Evolutionary conservation across 768 basidiomycete species (phyloP).

Genomic region (Pleurotus citrinopileatus): DNA sequence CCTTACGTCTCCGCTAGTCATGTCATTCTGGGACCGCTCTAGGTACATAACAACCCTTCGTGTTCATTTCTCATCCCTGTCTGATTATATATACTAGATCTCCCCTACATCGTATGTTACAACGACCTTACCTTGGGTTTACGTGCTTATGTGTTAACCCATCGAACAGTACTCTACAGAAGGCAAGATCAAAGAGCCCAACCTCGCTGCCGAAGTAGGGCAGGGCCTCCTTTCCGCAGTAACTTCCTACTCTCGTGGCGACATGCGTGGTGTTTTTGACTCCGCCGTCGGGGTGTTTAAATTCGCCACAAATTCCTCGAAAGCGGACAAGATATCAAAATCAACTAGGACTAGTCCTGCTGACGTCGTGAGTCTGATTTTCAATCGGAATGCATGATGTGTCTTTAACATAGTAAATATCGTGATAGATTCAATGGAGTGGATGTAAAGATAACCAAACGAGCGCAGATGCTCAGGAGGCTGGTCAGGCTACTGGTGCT

Average conservation of each 20-base stretch:
- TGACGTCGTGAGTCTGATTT: slow-evolving; percentile 64
- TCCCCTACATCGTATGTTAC: slow-evolving; percentile 63
- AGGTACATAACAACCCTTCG: slow-evolving; percentile 38
- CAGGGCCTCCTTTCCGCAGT: slow-evolving; percentile 81
- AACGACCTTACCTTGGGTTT: neutral
- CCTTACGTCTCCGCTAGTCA: slow-evolving; percentile 39
- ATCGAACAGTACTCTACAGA: slow-evolving; percentile 85
- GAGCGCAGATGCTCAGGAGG: slow-evolving; percentile 71
- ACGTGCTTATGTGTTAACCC: neutral
- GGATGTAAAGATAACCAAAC: slow-evolving; percentile 84
- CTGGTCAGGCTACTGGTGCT: slow-evolving; percentile 67
- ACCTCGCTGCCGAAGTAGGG: slow-evolving; percentile 82
- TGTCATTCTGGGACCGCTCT: slow-evolving; percentile 91
- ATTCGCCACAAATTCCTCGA: slow-evolving; percentile 63
- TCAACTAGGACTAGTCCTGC: slow-evolving; percentile 75
- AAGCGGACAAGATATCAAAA: slow-evolving; percentile 59
- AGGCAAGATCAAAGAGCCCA: slow-evolving; percentile 93
- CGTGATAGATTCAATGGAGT: slow-evolving; percentile 75
- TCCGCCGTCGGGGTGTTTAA: slow-evolving; percentile 76
- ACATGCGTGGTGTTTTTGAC: slow-evolving; percentile 75
- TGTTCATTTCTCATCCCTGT: slow-evolving; percentile 1
- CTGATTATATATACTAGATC: slow-evolving; percentile 36
- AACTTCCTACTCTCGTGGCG: slow-evolving; percentile 71
- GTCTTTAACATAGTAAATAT: too few relatives aligned
- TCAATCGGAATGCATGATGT: too few relatives aligned